Evolutionary conservation across 495 filamentous ascomycete species (phyloP), one percentile per base, ranked within the genome.

Genomic region (Cudoniella acicularis): DNA sequence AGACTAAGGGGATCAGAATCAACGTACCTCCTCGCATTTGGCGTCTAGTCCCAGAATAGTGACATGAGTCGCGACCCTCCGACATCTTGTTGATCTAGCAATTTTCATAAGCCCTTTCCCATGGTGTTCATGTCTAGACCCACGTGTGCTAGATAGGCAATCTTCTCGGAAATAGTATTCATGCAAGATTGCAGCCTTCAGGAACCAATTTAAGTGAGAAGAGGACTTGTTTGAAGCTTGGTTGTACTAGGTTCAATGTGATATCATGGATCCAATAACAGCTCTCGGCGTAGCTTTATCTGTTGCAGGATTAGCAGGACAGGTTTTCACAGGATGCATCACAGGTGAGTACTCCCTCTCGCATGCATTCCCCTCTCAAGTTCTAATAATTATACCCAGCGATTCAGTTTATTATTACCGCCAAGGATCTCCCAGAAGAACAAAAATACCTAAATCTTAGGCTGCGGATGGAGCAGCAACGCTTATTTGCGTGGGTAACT

Each of bases 401-500:
- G n/a, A 74, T 74, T 47, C 73, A 74, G 59, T 64, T 74, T 17
- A 66, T 77, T n/a, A 58, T 76, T 24, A 77, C 75, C 10, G 75
- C 75, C 23, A 54, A 69, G 52, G 66, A 71, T 57, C 70, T 73
- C 43, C 71, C 72, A n/a, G 70, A 76, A 17, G 73, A 74, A 54
- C 74, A 66, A 54, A 67, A 65, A 48, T 76, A 77, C 55, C 67
- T 76, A 41, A 75, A 76, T 41, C 49, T 77, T 42, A 64, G 75
- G 1, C 56, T 76, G 18, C 69, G 73, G 30, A 72, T 76, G 72
- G 75, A 77, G 58, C 74, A 77, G 56, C 74, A 77, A 64, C 64
- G 75, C 4, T 64, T 77, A 23, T 76, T 76, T 60, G 74, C 75
- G 20, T 77, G 74, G 75, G 74, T n/a, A n/a, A n/a, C n/a, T n/a